Evolutionary conservation across 2,329 filamentous ascomycete species (phyloP), one percentile per base, ranked within the genome.

Genomic region (Phoma sp.): DNA sequence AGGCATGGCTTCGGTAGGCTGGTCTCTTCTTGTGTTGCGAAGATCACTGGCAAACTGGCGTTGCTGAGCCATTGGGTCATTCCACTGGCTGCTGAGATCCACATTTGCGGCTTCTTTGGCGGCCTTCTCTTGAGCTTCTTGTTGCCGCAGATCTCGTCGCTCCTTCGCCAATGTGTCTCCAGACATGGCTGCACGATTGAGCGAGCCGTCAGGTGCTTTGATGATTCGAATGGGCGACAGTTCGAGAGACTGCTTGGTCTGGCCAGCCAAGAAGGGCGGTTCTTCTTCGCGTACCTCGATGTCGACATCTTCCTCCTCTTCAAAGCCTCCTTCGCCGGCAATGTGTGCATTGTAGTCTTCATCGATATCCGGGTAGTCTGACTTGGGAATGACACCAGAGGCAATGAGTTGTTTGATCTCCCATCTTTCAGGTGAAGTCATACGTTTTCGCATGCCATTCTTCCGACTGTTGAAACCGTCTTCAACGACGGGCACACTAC

Each of bases 281-380:
- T 99, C 95, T 67, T 99, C 95, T 59, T 99, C 95, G 63, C 89
- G 86, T 27, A 99, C 91, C 75, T 99, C 95, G 60, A 99, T 99
- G 68, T 99, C 95, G 4, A 99, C 87, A 70, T 99, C 95, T 75
- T 97, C 91, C 73, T 99, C 95, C 61, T 98, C 84, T 72, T 97
- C 92, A 75, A 98, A 88, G 48, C 91, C 88, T 15, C 88, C 91
- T 63, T 96, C 91, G 15, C 92, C 94, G 24, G 88, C 89, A 24
- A 97, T 80, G 0, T 92, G 93, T 15, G 91, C 89, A 60, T 96
- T 89, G 73, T 96, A 96, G 53, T 98, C 93, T 64, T 97, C 92
- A 64, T 98, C 91, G 25, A 98, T 84, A 61, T 97, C 94, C 0
- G 95, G 95, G 71, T 96, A 97, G 65, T 98, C 94, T 0, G 91